phyloP scores from a whole-genome alignment of 2,329 filamentous ascomycete species.

The Ceratocystis smalleyi region DNA sequence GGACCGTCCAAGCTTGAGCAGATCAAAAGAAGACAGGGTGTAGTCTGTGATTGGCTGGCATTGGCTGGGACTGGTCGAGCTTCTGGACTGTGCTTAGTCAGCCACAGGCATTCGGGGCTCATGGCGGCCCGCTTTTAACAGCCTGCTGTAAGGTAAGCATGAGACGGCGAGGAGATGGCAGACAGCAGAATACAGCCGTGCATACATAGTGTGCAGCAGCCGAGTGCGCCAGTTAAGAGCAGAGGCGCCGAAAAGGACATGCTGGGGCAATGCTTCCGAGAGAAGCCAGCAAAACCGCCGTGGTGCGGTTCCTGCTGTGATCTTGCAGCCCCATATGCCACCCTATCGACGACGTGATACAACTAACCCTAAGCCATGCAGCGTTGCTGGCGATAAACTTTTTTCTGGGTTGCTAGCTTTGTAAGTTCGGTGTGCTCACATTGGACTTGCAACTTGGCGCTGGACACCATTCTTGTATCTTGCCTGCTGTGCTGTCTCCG shows the following conservation, averaged over 20 bases:
- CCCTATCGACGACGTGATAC: too few species aligned
- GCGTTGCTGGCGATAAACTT: not conserved
- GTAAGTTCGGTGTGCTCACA: too few species aligned
- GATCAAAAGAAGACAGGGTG: slow-evolving; percentile 10
- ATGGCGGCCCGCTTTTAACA: not conserved
- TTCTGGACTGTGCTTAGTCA: not conserved
- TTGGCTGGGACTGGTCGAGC: not conserved
- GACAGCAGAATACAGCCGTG: too few species aligned
- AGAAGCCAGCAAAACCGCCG: too few species aligned
- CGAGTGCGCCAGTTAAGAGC: too few species aligned
- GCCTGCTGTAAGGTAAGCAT: not conserved
- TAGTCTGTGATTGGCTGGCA: slow-evolving; percentile 8
- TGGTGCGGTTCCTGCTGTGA: too few species aligned
- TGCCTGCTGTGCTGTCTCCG: not conserved
- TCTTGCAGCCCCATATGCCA: too few species aligned
- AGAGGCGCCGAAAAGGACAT: too few species aligned
- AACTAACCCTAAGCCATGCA: not conserved
- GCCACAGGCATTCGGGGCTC: not conserved
- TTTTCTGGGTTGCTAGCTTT: not conserved
- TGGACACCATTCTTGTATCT: not conserved
- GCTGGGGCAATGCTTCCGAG: too few species aligned
- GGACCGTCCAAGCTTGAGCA: not conserved
- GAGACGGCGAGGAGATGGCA: too few species aligned
- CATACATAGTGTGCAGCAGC: too few species aligned
- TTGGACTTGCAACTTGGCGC: too few species aligned